Base-by-base conservation (phyloP, 2,329 filamentous ascomycete genomes). In the Tolypocladium inflatum region DNA sequence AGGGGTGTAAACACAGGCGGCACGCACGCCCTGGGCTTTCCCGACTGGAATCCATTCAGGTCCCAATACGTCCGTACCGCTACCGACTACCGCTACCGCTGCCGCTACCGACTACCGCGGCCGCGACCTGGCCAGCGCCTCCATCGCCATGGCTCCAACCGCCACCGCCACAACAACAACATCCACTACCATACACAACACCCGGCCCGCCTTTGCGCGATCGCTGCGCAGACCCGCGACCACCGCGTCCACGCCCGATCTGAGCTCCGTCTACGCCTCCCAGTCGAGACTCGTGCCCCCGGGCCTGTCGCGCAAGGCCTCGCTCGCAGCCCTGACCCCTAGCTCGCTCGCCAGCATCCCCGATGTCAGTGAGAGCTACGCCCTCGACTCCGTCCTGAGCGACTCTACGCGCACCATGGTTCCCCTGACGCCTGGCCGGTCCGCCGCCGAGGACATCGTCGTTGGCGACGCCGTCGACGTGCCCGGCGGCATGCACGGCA, bases 381-480 rank as follows among this genome's bases (percentile, higher is more conserved):
- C 78, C 64, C 72, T 84, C 67, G 78, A 81, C 69, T 80, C 80
- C 59, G 78, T 84, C 60, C 66, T 71, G 67, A 73, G 61, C 68
- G 68, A 67, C 64, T 59, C 63, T 48, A 63, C 63, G 58, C 65
- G 66, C 65, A 70, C 69, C 68, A 79, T 71, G 57, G 83, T 83
- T 78, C 74, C 77, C 55, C 70, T 76, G 56, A 85, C 82, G 0
- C 83, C 83, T 33, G 77, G 76, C 57, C 76, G 80, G 73, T 74
- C 68, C 64, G 76, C 69, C 63, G 74, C 75, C 61, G 79, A 81
- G 56, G 69, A 77, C 61, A 73, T 96, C 60, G 81, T 85, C 62
- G 80, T 94, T 45, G 93, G 93, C 63, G 93, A 97, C 70, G 72
- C 80, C 39, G 93, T 97, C 61, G 92, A 97, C 65, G 93, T 97